A percentile compares a stretch with the other conserved stretches of the same genome.
phyloP scores from a whole-genome alignment of 176 grass and related monocot genomes.

The Chrysopogon serrulatus region DNA sequence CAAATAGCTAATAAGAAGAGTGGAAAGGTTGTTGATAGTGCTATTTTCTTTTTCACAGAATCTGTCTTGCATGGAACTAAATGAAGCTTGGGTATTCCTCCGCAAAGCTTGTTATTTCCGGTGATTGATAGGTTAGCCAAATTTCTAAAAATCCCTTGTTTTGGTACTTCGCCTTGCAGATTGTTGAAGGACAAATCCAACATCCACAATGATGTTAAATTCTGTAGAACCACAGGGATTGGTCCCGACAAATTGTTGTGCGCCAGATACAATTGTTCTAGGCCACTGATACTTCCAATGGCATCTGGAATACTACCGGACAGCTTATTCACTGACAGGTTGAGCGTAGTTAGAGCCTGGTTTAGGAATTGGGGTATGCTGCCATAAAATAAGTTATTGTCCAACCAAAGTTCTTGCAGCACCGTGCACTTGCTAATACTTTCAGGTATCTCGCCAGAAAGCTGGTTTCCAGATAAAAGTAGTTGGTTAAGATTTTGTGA shows the following conservation, averaged over 20 bases:
- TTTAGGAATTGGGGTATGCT: neutral
- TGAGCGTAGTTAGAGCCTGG: too few species aligned
- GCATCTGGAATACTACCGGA: too few species aligned
- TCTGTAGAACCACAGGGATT: too few species aligned
- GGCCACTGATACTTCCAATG: too few species aligned
- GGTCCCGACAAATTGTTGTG: too few species aligned
- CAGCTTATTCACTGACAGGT: too few species aligned
- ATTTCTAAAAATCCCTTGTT: slow-evolving; percentile 13
- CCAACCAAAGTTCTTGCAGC: neutral
- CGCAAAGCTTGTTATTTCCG: neutral
- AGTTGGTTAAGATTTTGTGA: neutral
- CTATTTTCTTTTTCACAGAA: too few species aligned
- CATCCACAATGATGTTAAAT: neutral
- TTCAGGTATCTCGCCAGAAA: neutral
- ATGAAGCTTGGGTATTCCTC: too few species aligned
- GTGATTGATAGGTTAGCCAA: neutral
- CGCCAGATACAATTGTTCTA: too few species aligned
- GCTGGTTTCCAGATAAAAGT: neutral
- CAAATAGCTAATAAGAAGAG: too few species aligned
- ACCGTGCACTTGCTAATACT: slow-evolving; percentile 8
- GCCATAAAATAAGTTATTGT: neutral
- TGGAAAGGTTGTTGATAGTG: too few species aligned
- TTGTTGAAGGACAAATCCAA: slow-evolving; percentile 36
- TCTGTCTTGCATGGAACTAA: too few species aligned
- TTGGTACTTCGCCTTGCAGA: slow-evolving; percentile 33